A percentile compares a stretch with the other conserved stretches of the same genome.
These are phyloP conservation scores for Berkeleyomyces rouxiae DNA, from an alignment of 2,329 filamentous ascomycete species.

Conservation along the genomic window DNA sequence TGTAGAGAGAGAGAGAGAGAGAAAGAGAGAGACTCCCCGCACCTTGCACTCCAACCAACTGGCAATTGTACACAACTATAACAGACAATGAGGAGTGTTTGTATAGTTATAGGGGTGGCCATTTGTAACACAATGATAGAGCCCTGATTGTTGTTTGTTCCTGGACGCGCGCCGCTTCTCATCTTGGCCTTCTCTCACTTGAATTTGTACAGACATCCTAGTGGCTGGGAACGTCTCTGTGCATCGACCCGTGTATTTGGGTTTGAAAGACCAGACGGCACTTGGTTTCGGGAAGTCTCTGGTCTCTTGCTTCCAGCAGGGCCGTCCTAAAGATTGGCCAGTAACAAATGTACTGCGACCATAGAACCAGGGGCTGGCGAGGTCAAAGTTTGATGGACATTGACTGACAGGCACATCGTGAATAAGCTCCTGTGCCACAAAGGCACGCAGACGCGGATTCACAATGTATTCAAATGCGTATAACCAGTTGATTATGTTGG, in stretches of 20 bases:
- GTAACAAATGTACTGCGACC: no score
- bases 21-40: no score
- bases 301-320: background rate
- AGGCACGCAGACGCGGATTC: background rate
- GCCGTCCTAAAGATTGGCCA: no score
- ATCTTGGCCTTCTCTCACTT: background rate
- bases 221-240: background rate
- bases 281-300: background rate
- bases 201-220: background rate
- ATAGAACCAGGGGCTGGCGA: no score
- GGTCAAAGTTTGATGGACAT: background rate
- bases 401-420: background rate
- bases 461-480: background rate
- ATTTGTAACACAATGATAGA: no score
- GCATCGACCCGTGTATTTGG: background rate
- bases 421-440: background rate
- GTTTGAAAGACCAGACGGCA: background rate
- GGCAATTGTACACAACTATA: no score
- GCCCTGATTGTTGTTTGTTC: no score
- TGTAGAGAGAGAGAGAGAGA: no score
- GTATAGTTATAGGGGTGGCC: no score
- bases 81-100: no score
- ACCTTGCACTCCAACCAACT: no score
- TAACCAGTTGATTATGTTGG: background rate
- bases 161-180: no score